phyloP scores from a whole-genome alignment of 208 protist genomes.

The Crithidia sp. region DNA sequence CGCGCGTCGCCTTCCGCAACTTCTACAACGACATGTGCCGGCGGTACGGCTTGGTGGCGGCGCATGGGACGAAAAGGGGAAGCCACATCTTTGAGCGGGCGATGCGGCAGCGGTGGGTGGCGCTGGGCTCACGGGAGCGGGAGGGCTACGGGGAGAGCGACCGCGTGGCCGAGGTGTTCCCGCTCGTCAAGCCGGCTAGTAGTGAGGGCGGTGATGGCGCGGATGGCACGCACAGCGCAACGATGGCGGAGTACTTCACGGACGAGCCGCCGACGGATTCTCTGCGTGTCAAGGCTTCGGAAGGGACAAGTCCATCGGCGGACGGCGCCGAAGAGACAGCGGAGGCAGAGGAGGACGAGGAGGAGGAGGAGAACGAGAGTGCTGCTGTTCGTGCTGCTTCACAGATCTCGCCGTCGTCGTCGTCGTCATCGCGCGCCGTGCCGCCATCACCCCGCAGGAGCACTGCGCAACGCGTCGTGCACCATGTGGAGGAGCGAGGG shows the following conservation, averaged over 20 bases:
- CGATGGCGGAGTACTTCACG: slow-evolving; percentile 17
- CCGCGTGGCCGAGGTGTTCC: slow-evolving; percentile 47
- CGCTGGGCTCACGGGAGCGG: slow-evolving; percentile 59
- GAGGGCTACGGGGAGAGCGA: slow-evolving; percentile 48
- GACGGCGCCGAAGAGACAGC: not conserved
- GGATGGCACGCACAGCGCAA: not conserved
- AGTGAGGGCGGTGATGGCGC: not conserved
- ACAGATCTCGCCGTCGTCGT: too few relatives aligned
- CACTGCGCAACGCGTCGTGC: not conserved
- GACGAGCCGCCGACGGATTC: slow-evolving; percentile 1
- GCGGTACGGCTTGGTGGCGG: slow-evolving; percentile 56
- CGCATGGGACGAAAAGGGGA: slow-evolving; percentile 22
- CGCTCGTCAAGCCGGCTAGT: slow-evolving; percentile 25
- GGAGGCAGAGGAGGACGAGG: not conserved
- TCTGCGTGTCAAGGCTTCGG: not conserved
- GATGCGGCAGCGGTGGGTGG: slow-evolving; percentile 69
- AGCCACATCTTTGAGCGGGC: slow-evolving; percentile 69
- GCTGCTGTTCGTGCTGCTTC: not conserved
- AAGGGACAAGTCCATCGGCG: not conserved
- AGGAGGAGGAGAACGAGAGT: not conserved
- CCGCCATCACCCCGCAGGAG: too few relatives aligned
- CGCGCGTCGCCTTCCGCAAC: slow-evolving; percentile 44
- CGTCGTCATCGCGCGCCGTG: not conserved
- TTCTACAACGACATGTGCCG: slow-evolving; percentile 72
- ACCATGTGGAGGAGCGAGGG: not conserved